Base-by-base conservation (phyloP, 2,329 filamentous ascomycete species). In the Sordariomycetes sp. region DNA sequence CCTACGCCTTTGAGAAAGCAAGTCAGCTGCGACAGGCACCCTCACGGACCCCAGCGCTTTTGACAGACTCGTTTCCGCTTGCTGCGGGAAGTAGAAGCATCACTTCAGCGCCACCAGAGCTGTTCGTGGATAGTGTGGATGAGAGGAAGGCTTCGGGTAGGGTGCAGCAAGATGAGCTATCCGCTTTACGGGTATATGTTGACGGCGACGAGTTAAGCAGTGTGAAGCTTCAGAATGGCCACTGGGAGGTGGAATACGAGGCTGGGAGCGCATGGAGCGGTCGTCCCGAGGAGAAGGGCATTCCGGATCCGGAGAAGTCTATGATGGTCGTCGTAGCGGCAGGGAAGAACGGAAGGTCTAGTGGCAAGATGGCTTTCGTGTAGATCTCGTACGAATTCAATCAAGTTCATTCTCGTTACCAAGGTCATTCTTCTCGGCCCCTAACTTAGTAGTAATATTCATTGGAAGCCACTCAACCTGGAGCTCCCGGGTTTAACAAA, bases 1-100 rank as follows among this genome's bases (percentile, higher is more conserved):
- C 41, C 2, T 45, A 45, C 26, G 46, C 45, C 2, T 52, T 43
- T 30, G 50, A 52, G 38, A 15, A 20, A 6, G 23, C 23, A 10
- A 25, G 23, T 6, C 23, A 14, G 14, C 23, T 25, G 23, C 23
- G 23, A 10, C 23, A 25, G 6, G 23, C 23, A 11, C 23, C 23
- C 23, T 6, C 23, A 14, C 11, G 23, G 14, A 25, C 23, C 11
- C 10, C 4, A 10, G 23, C 23, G 4, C 14, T 25, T 10, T 10
- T 14, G 23, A 3, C 23, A 6, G 23, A 25, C 14, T 10, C 23
- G 10, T 10, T 25, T 10, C 11, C 23, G 14, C 11, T 25, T 4
- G 11, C 23, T 3, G 6, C n/a, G 23, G 3, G 4, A 25, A 14
- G 6, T 4, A 25, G 6, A 10, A 25, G 11, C 14, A 14, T 10